Conservation (phyloP, 2,329 filamentous ascomycete genomes). For the Fusarium sp. region DNA sequence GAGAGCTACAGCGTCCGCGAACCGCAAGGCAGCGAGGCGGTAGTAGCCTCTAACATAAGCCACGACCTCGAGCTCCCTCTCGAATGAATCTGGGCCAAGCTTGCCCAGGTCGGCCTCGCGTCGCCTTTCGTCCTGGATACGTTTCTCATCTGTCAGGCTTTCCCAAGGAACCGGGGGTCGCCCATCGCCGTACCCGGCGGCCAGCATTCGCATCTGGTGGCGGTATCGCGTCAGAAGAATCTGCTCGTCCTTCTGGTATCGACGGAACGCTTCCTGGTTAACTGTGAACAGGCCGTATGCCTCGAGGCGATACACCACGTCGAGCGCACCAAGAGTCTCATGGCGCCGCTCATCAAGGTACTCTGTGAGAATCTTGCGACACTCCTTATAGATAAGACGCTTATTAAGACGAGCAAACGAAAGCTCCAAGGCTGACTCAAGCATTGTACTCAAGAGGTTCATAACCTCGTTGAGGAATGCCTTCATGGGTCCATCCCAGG, state of each 20-base stretch:
- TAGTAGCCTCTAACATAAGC: conserved; percentile 77
- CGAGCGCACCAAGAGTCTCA: conserved; percentile 53
- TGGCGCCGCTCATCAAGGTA: conserved; percentile 58
- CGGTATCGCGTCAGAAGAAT: conserved; percentile 60
- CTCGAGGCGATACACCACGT: conserved; percentile 65
- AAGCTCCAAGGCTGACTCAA: conserved; percentile 59
- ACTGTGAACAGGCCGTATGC: conserved; percentile 68
- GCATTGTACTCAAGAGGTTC: conserved; percentile 58
- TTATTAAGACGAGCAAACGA: conserved; percentile 62
- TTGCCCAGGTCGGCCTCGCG: conserved; percentile 57
- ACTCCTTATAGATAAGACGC: conserved; percentile 62
- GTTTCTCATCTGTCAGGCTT: conserved; percentile 62
- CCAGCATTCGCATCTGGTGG: conserved; percentile 61
- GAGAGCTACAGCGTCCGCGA: conserved; percentile 68
- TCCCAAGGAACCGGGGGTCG: conserved; percentile 54
- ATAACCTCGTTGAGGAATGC: conserved; percentile 62
- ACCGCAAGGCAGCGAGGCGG: conserved; percentile 71
- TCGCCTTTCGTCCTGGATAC: conserved; percentile 55
- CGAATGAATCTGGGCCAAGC: conserved; percentile 69
- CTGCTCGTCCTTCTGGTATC: conserved; percentile 60
- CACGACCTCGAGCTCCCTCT: conserved; percentile 70
- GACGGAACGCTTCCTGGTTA: conserved; percentile 61
- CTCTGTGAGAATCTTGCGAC: conserved; percentile 54
- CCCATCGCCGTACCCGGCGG: conserved; percentile 47
- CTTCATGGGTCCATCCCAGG: conserved; percentile 68